These are phyloP conservation scores for Cladosporium austrohemisphaericum DNA, from an alignment of 2,329 filamentous ascomycete species.

Conservation along the genomic window DNA sequence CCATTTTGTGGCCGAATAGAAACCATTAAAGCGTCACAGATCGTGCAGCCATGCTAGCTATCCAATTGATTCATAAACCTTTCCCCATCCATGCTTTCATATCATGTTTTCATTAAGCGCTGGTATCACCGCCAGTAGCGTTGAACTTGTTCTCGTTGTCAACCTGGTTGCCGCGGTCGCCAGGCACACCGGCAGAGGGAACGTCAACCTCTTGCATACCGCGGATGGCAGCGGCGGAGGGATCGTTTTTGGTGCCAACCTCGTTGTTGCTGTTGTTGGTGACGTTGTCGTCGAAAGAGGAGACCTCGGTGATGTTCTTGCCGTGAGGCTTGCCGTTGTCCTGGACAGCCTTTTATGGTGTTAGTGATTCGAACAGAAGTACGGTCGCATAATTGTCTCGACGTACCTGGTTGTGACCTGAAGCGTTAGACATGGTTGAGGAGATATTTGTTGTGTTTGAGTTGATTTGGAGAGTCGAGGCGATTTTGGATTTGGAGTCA, in stretches of 20 bases:
- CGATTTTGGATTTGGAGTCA: not conserved
- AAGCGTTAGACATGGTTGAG: conserved; percentile 4
- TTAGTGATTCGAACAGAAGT: not conserved
- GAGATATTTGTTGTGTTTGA: not conserved
- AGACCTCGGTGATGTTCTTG: conserved; percentile 47
- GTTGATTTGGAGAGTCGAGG: not conserved
- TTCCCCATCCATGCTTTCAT: not conserved
- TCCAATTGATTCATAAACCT: not conserved
- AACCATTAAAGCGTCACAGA: conserved; percentile 6
- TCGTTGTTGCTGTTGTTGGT: conserved; percentile 50
- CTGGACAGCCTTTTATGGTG: conserved; percentile 15
- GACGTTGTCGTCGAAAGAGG: conserved; percentile 39
- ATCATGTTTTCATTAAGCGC: too few species aligned
- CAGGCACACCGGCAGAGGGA: conserved; percentile 10
- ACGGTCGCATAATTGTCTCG: not conserved
- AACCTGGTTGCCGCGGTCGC: conserved; percentile 7
- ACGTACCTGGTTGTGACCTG: conserved; percentile 7
- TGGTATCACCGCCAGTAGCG: conserved; percentile 11
- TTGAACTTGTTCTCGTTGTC: conserved; percentile 11
- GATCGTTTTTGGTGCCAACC: conserved; percentile 55
- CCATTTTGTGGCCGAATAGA: not conserved
- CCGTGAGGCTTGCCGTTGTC: conserved; percentile 48
- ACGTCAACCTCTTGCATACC: conserved; percentile 25
- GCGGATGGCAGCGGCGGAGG: conserved; percentile 47
- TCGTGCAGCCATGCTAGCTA: not conserved